Base-by-base conservation (phyloP, 2,329 filamentous ascomycete species). In the Alternaria metachromatica region DNA sequence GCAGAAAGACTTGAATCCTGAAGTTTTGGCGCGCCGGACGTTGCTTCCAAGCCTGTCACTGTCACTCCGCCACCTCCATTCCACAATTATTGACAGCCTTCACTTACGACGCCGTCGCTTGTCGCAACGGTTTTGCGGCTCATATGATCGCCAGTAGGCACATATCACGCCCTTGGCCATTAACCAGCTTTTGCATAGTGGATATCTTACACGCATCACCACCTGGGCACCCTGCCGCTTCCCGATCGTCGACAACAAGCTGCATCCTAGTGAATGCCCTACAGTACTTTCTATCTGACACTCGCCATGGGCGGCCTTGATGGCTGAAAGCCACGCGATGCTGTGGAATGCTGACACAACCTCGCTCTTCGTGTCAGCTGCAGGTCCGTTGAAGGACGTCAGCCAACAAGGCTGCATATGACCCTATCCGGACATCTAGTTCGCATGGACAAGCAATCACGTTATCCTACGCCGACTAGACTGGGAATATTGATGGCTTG, bases 311-410 rank as follows among this genome's bases (percentile, higher is more conserved):
- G 50, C 50, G 54, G 64, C 28, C 46, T 37, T 23, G 48, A 55
- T 21, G 30, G 48, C 57, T 55, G 23, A 63, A 58, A 67, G 64
- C 66, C 64, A 67, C 58, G 45, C 46, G 25, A 43, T 41, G 59
- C 15, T 56, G 49, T 30, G 43, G 41, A 58, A 62, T 59, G 62
- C 62, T 69, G 65, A 69, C 56, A 63, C 51, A 41, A 43, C 51
- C 45, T 51, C 33, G 23, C 43, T 48, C n/a, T 37, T 66, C 63
- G 56, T 71, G 70, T 73, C 71, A 73, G 71, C 70, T 73, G 71
- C 71, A 73, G 70, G 69, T 72, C 64, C 69, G 28, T 63, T 60
- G 20, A 20, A 23, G 21, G 37, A 53, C 51, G 63, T 62, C 63
- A 64, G 61, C 67, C 60, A 66, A 67, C 37, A 12, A 54, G 25